Base-by-base conservation (phyloP, 371 early-diverging fungal genomes). In the Amoeboaphelidium protococcarum region DNA sequence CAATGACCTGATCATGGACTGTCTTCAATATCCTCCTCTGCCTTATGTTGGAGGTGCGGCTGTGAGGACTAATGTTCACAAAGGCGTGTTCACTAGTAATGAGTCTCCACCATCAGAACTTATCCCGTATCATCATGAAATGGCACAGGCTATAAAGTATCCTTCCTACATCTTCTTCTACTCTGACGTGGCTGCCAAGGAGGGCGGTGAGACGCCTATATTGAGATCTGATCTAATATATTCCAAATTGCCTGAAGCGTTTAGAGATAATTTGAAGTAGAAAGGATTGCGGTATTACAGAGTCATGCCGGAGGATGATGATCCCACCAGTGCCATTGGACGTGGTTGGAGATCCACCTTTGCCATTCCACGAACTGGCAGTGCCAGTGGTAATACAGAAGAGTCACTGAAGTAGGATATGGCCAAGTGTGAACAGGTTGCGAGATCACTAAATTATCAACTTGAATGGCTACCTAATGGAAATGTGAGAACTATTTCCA, bases 121-220 rank as follows among this genome's bases (percentile, higher is more conserved):
- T 27, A 58, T 58, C 44, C 58, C 58, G 13, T 58, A 52, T 47
- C 58, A 58, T 41, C 58, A 54, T 27, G 58, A 58, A 41, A 44
- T 58, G 53, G 58, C 58, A 25, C 58, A 58, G 41, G 56, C 51
- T 13, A 52, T 50, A 40, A 50, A 21, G 40, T 54, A 57, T 44
- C 59, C 59, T 13, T 27, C 40, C 25, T 42, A 40, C 13, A 25
- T 58, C 21, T 57, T 58, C 47, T 58, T 58, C 48, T 53, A 47
- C 27, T 53, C 56, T 41, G 47, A 58, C 20, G 44, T 47, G 22
- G 45, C 48, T 25, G 47, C 57, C 6, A 37, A 40, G 6, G 24
- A 44, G 40, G 57, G 57, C 0, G 59, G 59, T 12, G 58, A 57
- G 37, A 58, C 59, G 2, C 54, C 59, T 13, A 48, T 58, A 13